Evolutionary conservation across 495 filamentous ascomycete species (phyloP).

Genomic region (Thozetella sp.): DNA sequence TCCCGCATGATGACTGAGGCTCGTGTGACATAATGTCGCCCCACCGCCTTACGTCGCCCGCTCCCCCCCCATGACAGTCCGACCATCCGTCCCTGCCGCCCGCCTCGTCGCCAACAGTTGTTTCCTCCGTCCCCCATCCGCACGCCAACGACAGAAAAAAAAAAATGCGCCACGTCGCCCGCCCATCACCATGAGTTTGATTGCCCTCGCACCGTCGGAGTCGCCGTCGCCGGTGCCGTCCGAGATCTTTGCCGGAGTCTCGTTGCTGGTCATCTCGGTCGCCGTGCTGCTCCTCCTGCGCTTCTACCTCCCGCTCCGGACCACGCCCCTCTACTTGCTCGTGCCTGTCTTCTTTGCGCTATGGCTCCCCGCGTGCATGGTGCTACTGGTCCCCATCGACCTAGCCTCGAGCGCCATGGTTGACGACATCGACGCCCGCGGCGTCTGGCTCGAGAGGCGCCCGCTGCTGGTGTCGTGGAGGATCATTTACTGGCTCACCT

Average conservation of each 20-base stretch:
- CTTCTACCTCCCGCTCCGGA: slow-evolving; percentile 85
- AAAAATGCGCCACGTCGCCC: not conserved
- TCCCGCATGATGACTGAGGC: not conserved
- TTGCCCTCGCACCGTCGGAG: slow-evolving; percentile 6
- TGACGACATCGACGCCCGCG: slow-evolving; percentile 65
- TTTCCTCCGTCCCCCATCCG: no score
- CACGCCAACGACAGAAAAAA: no score
- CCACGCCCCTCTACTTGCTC: slow-evolving; percentile 87
- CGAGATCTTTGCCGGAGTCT: slow-evolving; percentile 67
- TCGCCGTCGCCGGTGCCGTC: slow-evolving; percentile 26
- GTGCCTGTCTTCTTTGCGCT: slow-evolving; percentile 92
- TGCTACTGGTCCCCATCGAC: slow-evolving; percentile 95
- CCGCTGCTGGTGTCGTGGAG: slow-evolving; percentile 85
- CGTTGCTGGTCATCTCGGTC: slow-evolving; percentile 72
- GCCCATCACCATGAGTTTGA: slow-evolving; percentile 15
- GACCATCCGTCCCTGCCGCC: not conserved
- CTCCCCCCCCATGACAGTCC: not conserved
- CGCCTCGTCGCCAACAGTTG: no score
- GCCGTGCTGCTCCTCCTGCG: slow-evolving; percentile 82
- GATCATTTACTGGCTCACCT: slow-evolving; percentile 95
- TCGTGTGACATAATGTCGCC: not conserved
- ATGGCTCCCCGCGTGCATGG: slow-evolving; percentile 87
- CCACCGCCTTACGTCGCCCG: not conserved
- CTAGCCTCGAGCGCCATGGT: slow-evolving; percentile 79
- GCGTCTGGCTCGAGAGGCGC: slow-evolving; percentile 64